A percentile compares a stretch with the other conserved stretches of the same genome.
These are phyloP conservation scores for Malus hybrid DNA, from an alignment of 331 rosid species.

Conservation along the genomic window DNA sequence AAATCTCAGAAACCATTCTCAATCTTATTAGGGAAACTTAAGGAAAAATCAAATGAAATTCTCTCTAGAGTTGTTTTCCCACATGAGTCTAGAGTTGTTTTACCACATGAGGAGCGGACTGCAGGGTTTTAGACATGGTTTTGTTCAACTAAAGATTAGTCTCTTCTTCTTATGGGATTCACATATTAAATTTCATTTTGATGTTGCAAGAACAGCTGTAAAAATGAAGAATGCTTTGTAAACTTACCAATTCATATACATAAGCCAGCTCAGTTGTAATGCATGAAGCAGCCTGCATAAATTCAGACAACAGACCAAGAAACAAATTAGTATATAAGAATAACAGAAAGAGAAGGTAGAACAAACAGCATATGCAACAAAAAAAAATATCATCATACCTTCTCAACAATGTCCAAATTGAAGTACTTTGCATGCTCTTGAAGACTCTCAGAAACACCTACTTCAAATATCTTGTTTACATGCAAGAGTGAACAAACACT, in stretches of 20 bases:
- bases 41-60: neutral
- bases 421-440: constrained; percentile 55
- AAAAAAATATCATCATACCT: constrained; percentile 38
- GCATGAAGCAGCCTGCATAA: constrained; percentile 64
- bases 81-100: too few relatives aligned
- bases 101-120: too few relatives aligned
- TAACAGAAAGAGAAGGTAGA: neutral
- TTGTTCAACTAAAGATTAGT: neutral
- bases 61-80: neutral
- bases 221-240: neutral
- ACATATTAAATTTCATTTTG: neutral
- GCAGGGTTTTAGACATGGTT: neutral
- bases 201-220: neutral
- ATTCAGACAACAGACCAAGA: constrained; percentile 1
- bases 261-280: constrained; percentile 87
- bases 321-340: neutral
- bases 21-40: neutral
- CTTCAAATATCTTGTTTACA: constrained; percentile 87
- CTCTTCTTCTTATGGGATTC: neutral
- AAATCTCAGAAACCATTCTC: neutral
- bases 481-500: constrained; percentile 86
- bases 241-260: constrained; percentile 78
- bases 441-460: constrained; percentile 86
- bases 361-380: constrained; percentile 16
- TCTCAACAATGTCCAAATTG: constrained; percentile 68